Percentiles rank a stretch among this genome's conserved stretches.
phyloP scores from a whole-genome alignment of 2,329 filamentous ascomycete genomes.

The Arachnopeziza araneosa region DNA sequence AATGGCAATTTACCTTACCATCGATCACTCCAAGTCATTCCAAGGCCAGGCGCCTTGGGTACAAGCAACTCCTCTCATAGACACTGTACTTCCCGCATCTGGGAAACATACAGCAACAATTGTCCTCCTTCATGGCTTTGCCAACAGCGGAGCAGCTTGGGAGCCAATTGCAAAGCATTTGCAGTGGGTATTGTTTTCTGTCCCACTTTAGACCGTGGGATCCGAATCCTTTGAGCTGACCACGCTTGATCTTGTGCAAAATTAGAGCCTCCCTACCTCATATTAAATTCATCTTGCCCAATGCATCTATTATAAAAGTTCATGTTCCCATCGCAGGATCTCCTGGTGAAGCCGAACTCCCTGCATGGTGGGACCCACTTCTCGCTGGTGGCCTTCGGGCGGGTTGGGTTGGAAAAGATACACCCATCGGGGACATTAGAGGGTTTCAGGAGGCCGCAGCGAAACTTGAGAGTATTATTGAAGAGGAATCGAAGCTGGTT shows the following conservation, averaged over 20 bases:
- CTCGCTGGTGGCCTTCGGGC: background rate
- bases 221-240: background rate
- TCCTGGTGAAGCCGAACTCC: slow-evolving; percentile 1
- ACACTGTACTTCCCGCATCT: background rate
- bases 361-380: slow-evolving; percentile 3
- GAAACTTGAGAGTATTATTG: slow-evolving; percentile 1
- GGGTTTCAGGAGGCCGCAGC: slow-evolving; percentile 1
- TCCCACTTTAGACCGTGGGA: background rate
- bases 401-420: slow-evolving; percentile 1
- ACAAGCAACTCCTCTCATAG: slow-evolving; percentile 1
- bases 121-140: slow-evolving; percentile 3
- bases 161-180: slow-evolving; percentile 4
- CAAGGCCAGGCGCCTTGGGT: slow-evolving; percentile 4
- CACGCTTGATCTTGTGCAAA: background rate
- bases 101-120: slow-evolving; percentile 2
- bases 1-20: slow-evolving; percentile 3
- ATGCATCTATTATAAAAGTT: slow-evolving; percentile 2
- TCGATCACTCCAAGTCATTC: slow-evolving; percentile 6
- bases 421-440: background rate
- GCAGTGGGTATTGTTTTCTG: background rate
- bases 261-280: background rate
- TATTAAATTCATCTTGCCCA: slow-evolving; percentile 4
- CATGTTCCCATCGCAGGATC: slow-evolving; percentile 3
- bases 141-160: slow-evolving; percentile 4
- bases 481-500: slow-evolving; percentile 2